phyloP scores from a whole-genome alignment of 2,329 filamentous ascomycete species.

The Cladosporium sp. region DNA sequence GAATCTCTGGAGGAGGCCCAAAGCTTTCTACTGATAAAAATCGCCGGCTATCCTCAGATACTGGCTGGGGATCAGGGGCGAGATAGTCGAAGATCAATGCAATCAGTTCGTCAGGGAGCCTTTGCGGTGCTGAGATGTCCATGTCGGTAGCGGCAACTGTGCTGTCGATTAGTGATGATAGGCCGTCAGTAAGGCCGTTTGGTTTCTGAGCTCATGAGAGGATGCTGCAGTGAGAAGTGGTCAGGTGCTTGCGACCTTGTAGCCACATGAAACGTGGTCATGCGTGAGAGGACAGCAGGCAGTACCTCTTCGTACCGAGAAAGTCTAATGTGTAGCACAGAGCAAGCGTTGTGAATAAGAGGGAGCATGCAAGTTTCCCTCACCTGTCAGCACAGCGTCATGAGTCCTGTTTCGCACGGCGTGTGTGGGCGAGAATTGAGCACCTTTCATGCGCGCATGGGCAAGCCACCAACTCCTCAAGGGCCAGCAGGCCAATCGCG shows the following conservation, averaged over 20 bases:
- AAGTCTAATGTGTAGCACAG: constrained; percentile 7
- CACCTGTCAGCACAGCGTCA: constrained; percentile 16
- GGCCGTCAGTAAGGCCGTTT: constrained; percentile 4
- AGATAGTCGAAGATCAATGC: constrained; percentile 54
- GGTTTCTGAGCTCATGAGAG: background rate
- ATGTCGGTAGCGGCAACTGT: constrained; percentile 30
- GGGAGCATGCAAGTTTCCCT: constrained; percentile 5
- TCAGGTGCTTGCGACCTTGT: constrained; percentile 19
- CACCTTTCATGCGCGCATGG: constrained; percentile 10
- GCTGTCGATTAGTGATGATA: background rate
- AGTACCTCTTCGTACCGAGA: constrained; percentile 4
- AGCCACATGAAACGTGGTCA: constrained; percentile 17
- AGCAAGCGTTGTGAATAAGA: background rate
- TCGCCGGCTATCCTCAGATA: constrained; percentile 51
- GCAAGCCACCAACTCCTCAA: constrained; percentile 16
- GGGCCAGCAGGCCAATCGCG: constrained; percentile 7
- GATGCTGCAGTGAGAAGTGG: background rate
- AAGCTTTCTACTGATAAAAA: constrained; percentile 56
- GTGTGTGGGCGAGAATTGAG: constrained; percentile 7
- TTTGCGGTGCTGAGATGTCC: constrained; percentile 15
- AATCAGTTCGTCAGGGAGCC: constrained; percentile 52
- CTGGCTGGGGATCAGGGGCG: constrained; percentile 52
- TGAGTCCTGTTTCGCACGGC: constrained; percentile 3
- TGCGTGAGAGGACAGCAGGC: constrained; percentile 10
- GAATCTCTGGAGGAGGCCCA: constrained; percentile 44